Evolutionary conservation across 345 rosid genomes (phyloP).

Genomic region (Corchorus olitorius): DNA sequence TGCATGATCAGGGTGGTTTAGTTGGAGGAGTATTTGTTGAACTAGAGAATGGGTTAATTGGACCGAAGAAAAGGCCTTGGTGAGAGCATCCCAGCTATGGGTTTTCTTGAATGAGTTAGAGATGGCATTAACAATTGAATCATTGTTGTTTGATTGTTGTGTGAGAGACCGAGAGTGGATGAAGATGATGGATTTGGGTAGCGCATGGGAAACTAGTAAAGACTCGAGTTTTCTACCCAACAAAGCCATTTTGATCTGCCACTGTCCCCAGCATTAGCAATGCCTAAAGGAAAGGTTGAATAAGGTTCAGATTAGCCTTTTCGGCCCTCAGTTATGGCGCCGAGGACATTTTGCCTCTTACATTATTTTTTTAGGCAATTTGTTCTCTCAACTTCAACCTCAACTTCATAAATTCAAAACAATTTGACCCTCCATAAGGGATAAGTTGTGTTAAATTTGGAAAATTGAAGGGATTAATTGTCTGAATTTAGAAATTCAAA

Average conservation of each 20-base stretch:
- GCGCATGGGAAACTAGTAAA: background rate
- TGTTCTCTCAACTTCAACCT: too few species aligned
- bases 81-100: conserved; percentile 62
- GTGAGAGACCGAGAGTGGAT: conserved; percentile 18
- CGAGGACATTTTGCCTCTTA: too few species aligned
- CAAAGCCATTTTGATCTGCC: conserved; percentile 2
- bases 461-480: too few species aligned
- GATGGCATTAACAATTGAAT: conserved; percentile 31
- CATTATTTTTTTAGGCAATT: too few species aligned
- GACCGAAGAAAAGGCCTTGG: conserved; percentile 36
- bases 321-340: too few species aligned
- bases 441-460: too few species aligned
- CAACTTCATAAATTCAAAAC: too few species aligned
- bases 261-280: too few species aligned
- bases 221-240: background rate
- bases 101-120: conserved; percentile 42
- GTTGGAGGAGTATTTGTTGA: conserved; percentile 51
- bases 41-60: conserved; percentile 44
- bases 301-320: too few species aligned
- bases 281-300: too few species aligned
- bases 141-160: conserved; percentile 15
- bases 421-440: too few species aligned
- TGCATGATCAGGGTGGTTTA: conserved; percentile 64
- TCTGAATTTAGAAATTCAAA: too few species aligned
- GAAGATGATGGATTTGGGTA: background rate